These are phyloP conservation scores for Pichia exigua DNA, from an alignment of 805 yeast genomes.

Conservation along the genomic window DNA sequence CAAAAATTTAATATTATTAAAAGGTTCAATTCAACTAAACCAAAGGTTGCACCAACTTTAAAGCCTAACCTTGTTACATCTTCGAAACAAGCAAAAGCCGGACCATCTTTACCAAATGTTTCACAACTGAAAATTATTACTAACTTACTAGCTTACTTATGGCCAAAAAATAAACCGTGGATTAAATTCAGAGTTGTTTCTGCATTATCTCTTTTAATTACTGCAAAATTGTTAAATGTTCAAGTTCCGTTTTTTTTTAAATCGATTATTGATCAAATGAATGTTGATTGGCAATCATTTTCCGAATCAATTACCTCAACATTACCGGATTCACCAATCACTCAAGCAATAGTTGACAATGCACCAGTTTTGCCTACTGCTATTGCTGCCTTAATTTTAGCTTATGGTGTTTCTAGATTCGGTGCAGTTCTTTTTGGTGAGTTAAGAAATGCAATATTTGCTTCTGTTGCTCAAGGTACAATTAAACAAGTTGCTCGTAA, in stretches of 20 bases:
- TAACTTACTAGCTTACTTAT: slow-evolving; percentile 60
- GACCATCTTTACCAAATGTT: slow-evolving; percentile 17
- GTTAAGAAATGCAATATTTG: slow-evolving; percentile 89
- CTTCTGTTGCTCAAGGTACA: slow-evolving; percentile 91
- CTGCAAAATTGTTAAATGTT: slow-evolving; percentile 80
- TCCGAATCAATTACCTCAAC: slow-evolving; percentile 35
- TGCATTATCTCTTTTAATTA: slow-evolving; percentile 66
- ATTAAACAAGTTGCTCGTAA: slow-evolving; percentile 82
- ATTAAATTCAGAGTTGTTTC: slow-evolving; percentile 66
- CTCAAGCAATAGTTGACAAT: slow-evolving; percentile 7
- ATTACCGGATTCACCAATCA: slow-evolving; percentile 7
- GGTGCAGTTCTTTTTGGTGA: slow-evolving; percentile 95
- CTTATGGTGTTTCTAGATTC: slow-evolving; percentile 90
- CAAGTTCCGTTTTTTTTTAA: slow-evolving; percentile 96
- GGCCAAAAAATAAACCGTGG: slow-evolving; percentile 70
- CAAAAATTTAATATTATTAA: neutral
- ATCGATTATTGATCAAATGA: slow-evolving; percentile 84
- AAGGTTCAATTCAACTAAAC: slow-evolving; percentile 1
- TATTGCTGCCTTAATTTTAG: slow-evolving; percentile 62
- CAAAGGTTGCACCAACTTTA: neutral
- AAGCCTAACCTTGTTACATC: slow-evolving; percentile 14
- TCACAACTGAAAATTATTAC: slow-evolving; percentile 51
- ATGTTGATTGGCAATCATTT: slow-evolving; percentile 69
- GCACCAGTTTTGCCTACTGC: slow-evolving; percentile 40
- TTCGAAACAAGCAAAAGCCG: slow-evolving; percentile 10